Evolutionary conservation across 441 rosid species (phyloP), one percentile per base, ranked within the genome.

Genomic region (Brassica balearica): DNA sequence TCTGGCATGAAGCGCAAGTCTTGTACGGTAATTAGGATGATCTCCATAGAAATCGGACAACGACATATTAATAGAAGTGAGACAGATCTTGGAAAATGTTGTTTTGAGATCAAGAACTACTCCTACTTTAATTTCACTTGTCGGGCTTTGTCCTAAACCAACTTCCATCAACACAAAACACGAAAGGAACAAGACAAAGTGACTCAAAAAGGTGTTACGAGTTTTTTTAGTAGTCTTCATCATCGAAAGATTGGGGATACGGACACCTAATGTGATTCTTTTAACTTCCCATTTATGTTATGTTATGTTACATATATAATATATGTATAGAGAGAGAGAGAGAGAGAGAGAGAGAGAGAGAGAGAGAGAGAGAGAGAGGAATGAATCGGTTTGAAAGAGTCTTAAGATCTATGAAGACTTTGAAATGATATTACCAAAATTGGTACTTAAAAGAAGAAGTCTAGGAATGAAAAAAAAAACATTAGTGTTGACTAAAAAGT

Each of bases 41-140:
- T 73, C n/a, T 9, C 73, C 27, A 12, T 90, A 92, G 62, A 92
- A 88, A 12, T 91, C 92, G 0, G 88, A 82, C 27, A 90, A 82
- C 12, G 95, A 80, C 84, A 89, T 82, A 68, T 85, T 69, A 3
- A 90, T 87, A 77, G 91, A 86, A 23, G 87, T 86, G 86, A 83
- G 73, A 0, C 75, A 81, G 23, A 82, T 77, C 65, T 86, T 84
- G 38, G 85, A 87, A 20, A 62, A 23, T 8, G 1, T 6, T 0
- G 36, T 36, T 14, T 79, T 75, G 55, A 80, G n/a, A 81, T 92
- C 89, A 11, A 88, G 81, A 81, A 87, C 82, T 67, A 87, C 86
- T 0, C 95, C 97, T 43, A 88, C 87, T 2, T 90, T 84, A n/a
- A 90, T 91, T 0, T 75, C 76, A 9, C 65, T 65, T 38, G 68